Conservation (phyloP, 345 rosid genomes). For the Pistacia atlantica region DNA sequence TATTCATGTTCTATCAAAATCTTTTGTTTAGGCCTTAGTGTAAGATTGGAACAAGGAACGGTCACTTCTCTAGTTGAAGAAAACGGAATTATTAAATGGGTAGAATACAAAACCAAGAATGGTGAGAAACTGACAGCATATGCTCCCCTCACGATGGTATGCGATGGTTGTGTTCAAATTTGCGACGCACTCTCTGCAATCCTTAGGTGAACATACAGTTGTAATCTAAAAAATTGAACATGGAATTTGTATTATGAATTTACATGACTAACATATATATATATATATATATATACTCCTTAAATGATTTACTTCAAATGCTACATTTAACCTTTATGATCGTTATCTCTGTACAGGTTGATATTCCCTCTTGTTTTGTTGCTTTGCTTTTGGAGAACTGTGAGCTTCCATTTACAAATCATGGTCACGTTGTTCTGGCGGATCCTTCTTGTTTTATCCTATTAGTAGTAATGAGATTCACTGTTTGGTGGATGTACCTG, state of each 20-base stretch:
- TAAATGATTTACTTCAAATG: neutral
- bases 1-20: neutral
- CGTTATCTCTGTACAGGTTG: conserved; percentile 44
- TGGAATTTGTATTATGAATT: neutral
- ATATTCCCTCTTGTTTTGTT: conserved; percentile 57
- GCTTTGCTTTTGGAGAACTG: conserved; percentile 69
- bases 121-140: conserved; percentile 33
- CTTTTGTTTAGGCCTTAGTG: conserved; percentile 43
- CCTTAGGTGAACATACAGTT: conserved; percentile 37
- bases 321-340: neutral
- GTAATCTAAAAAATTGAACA: neutral
- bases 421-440: conserved; percentile 54
- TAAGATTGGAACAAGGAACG: conserved; percentile 61
- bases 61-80: conserved; percentile 51
- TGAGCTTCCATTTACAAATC: conserved; percentile 52
- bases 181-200: conserved; percentile 55
- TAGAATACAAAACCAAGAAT: conserved; percentile 41
- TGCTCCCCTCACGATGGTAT: conserved; percentile 65
- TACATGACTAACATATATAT: too few relatives aligned
- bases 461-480: conserved; percentile 67
- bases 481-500: conserved; percentile 70
- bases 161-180: conserved; percentile 52
- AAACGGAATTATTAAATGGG: conserved; percentile 52
- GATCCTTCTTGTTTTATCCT: conserved; percentile 69
- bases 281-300: neutral